Percentiles rank a stretch among this genome's conserved stretches.
Conservation (phyloP, 78 protist genomes). For the Dictyostelium citrinum region DNA sequence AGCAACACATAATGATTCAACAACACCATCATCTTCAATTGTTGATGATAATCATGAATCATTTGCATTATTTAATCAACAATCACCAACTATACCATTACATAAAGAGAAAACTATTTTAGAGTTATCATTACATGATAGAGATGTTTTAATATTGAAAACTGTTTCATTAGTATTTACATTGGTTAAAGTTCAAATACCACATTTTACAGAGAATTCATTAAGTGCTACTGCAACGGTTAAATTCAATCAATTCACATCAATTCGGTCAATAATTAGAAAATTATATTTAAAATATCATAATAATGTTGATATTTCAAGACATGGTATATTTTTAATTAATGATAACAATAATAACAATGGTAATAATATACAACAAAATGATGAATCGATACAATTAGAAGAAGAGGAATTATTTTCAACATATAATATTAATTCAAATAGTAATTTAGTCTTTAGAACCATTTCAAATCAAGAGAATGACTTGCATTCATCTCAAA, state of each 20-base stretch:
- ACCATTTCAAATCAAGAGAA: neutral
- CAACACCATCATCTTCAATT: neutral
- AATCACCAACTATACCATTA: neutral
- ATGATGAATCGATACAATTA: neutral
- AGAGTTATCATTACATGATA: slow-evolving; percentile 12
- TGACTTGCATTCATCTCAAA: neutral
- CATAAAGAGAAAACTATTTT: slow-evolving; percentile 55
- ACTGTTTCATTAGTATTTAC: neutral
- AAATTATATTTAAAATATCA: slow-evolving; percentile 63
- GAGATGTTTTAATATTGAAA: neutral
- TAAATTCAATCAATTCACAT: slow-evolving; percentile 66
- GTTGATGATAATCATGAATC: neutral
- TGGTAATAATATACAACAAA: neutral
- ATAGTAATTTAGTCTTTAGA: slow-evolving; percentile 1
- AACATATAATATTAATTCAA: neutral
- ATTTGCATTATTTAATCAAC: neutral
- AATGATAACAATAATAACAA: neutral
- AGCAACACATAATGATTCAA: neutral
- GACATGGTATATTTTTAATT: slow-evolving; percentile 23
- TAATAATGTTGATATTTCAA: slow-evolving; percentile 11
- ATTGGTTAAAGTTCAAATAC: slow-evolving; percentile 47
- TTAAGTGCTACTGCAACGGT: slow-evolving; percentile 34
- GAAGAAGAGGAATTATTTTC: slow-evolving; percentile 73
- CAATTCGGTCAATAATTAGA: slow-evolving; percentile 53
- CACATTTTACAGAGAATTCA: slow-evolving; percentile 16